These are phyloP conservation scores for Yamadazyma akitaensis DNA, from an alignment of 805 yeast genomes.

Conservation along the genomic window DNA sequence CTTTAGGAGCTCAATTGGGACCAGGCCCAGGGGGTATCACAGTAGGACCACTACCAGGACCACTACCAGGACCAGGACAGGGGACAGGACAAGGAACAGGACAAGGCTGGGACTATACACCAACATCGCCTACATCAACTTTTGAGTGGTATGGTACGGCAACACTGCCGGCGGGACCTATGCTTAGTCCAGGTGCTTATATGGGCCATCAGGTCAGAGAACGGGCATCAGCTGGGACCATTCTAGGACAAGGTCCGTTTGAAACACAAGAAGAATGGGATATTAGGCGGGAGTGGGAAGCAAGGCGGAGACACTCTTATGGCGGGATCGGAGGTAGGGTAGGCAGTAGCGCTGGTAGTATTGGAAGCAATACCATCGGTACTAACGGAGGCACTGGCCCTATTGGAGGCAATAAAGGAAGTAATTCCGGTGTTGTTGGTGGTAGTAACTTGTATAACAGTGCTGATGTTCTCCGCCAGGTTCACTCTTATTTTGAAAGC, in stretches of 20 bases:
- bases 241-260: background rate
- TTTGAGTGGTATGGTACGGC: background rate
- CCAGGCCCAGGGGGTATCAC: too few relatives aligned
- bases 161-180: background rate
- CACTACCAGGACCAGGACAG: background rate
- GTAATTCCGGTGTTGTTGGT: background rate
- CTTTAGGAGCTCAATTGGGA: too few relatives aligned
- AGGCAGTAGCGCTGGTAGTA: background rate
- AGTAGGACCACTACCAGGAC: too few relatives aligned
- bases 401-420: background rate
- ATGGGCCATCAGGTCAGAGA: background rate
- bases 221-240: background rate
- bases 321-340: background rate
- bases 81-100: background rate
- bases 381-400: background rate
- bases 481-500: constrained; percentile 32
- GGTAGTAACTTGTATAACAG: background rate
- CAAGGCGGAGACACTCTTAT: constrained; percentile 1
- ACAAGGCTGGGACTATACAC: background rate
- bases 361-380: background rate
- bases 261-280: constrained; percentile 3
- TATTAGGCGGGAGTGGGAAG: background rate
- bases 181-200: background rate
- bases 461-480: constrained; percentile 7
- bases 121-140: background rate